Evolutionary conservation across 2,329 filamentous ascomycete species (phyloP), one percentile per base, ranked within the genome.

Genomic region (Sodiomyces alkalinus): DNA sequence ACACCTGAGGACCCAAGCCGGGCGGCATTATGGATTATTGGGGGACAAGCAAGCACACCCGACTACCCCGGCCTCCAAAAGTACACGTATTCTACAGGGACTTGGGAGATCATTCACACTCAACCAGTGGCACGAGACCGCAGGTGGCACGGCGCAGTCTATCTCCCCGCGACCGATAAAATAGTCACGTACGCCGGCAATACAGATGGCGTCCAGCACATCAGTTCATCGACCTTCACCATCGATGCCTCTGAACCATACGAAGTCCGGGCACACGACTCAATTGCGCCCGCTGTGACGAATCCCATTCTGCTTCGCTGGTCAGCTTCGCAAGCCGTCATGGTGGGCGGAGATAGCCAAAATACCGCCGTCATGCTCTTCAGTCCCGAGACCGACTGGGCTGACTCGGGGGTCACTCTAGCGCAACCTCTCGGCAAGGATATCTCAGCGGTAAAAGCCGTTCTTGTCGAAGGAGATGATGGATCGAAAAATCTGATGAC

Each of bases 161-260:
- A 85, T 46, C 59, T 96, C 30, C 65, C 73, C 36, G 64, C 65
- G 14, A 68, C 72, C 11, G 65, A 81, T 31, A 66, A 71, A 4
- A 80, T 96, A 30, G 54, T 94, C 15, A 64, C 93, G 16, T 94
- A 86, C 47, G 80, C 76, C 18, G 87, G 87, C 25, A 72, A 65
- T 11, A 71, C 75, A 41, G 68, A 74, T 39, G 70, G 69, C 16
- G 56, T 55, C 19, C 50, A 55, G 7, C 52, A 56, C 6, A 56
- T 68, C 1, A 85, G 80, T 1, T 70, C 75, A 2, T 67, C 82
- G 40, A 87, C 82, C 0, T 92, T 86, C 43, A 63, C 77, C 12
- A 73, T 94, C 33, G 58, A 63, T 3, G 74, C 77, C 1, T 62
- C 62, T 5, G 55, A 65, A 18, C 80, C 83, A 0, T 80, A 79